Percentiles rank a stretch among this genome's conserved stretches.
Conservation (phyloP, 2,329 filamentous ascomycete genomes). For the Penicillium fuscoglaucum region DNA sequence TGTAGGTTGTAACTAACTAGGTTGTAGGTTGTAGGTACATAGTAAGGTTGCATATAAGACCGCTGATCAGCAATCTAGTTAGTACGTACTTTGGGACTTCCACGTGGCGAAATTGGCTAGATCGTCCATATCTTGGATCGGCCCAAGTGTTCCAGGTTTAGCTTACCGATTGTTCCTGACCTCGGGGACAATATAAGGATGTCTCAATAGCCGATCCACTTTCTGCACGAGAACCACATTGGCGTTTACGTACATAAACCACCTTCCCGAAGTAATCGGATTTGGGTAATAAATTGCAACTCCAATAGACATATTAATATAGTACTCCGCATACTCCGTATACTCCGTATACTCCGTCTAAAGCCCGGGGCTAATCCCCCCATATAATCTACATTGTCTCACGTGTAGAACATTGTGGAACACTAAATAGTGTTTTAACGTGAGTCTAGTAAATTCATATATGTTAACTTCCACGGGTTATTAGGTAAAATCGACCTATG, state of each 20-base stretch:
- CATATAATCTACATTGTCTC: not conserved
- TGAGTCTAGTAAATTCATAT: not conserved
- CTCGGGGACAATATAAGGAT: not conserved
- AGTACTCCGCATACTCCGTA: too few species aligned
- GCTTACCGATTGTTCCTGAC: conserved; percentile 1
- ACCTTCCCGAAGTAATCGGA: not conserved
- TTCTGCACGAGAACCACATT: not conserved
- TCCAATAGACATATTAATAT: too few species aligned
- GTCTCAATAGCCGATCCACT: not conserved
- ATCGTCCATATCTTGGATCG: not conserved
- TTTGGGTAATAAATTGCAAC: not conserved
- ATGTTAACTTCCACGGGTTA: not conserved
- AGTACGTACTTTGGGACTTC: not conserved
- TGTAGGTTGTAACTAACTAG: too few species aligned
- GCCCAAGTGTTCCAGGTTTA: not conserved
- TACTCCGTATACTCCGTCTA: too few species aligned
- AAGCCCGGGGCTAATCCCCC: too few species aligned
- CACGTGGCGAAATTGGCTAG: conserved; percentile 8
- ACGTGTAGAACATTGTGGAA: not conserved
- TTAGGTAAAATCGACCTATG: not conserved
- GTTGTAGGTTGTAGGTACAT: not conserved
- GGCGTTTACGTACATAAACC: not conserved
- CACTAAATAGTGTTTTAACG: not conserved
- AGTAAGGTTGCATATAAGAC: not conserved
- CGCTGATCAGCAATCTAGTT: not conserved